Percentiles rank a stretch among this genome's conserved stretches.
These are phyloP conservation scores for Ogataea pini DNA, from an alignment of 805 yeast species.

Conservation along the genomic window DNA sequence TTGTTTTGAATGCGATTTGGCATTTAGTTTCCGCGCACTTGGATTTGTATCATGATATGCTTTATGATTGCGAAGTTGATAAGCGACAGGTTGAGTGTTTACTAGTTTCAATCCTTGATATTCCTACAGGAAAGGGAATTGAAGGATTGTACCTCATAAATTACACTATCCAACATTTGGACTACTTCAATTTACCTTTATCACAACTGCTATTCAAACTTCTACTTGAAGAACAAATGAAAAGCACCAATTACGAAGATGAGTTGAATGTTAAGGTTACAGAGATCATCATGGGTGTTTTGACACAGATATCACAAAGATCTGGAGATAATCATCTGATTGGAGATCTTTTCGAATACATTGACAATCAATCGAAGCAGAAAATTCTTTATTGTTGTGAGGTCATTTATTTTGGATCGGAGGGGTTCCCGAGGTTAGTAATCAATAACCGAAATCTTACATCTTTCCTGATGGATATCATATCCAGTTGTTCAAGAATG, in stretches of 20 bases:
- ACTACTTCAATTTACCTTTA: conserved; percentile 44
- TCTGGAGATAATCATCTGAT: conserved; percentile 25
- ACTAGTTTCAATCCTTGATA: conserved; percentile 18
- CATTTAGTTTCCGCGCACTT: conserved; percentile 19
- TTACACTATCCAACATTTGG: conserved; percentile 29
- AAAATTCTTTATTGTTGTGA: conserved; percentile 41
- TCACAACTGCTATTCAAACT: conserved; percentile 42
- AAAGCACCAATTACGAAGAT: conserved; percentile 12
- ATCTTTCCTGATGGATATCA: conserved; percentile 43
- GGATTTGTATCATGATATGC: conserved; percentile 22
- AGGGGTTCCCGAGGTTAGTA: conserved; percentile 38
- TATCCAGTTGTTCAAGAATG: conserved; percentile 47
- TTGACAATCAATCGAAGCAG: conserved; percentile 35
- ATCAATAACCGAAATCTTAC: conserved; percentile 34
- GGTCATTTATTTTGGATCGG: conserved; percentile 42
- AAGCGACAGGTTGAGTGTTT: conserved; percentile 16
- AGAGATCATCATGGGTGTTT: conserved; percentile 12
- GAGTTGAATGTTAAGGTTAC: conserved; percentile 12
- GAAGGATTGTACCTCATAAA: conserved; percentile 5
- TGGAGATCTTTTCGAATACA: conserved; percentile 42
- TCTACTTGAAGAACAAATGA: conserved; percentile 27
- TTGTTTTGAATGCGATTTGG: conserved; percentile 28
- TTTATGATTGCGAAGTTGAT: conserved; percentile 17
- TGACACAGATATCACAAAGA: conserved; percentile 15
- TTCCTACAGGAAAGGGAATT: conserved; percentile 8